Base-by-base conservation (phyloP, 208 protist species). In the Leishmania tropica region DNA sequence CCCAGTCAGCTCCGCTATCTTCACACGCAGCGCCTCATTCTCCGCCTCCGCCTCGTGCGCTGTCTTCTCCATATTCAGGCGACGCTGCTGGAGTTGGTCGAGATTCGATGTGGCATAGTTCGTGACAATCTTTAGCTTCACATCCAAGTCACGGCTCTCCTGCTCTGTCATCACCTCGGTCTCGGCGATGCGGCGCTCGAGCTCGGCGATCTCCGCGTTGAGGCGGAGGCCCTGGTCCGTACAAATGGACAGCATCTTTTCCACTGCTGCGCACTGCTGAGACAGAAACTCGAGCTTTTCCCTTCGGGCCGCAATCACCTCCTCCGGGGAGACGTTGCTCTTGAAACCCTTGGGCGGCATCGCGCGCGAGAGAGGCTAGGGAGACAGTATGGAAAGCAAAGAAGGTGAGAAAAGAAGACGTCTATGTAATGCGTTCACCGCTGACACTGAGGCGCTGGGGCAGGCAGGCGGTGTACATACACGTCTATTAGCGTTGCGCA, bases 181-280 rank as follows among this genome's bases (percentile, higher is more conserved):
- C 77, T 95, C 80, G 8, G 89, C 92, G 31, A 94, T 89, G 35
- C 87, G 81, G 15, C 89, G 88, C 71, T 88, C 80, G 45, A 96
- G 70, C 19, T 89, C 92, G 35, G 60, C 80, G n/a, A 89, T 85
- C 77, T 96, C 90, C 15, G 87, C 85, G 28, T 88, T 51, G 15
- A 94, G 76, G 65, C 85, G 89, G 11, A 87, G 80, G 58, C 84
- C 81, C 81, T 98, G 93, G 74, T 97, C 95, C 28, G 91, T 88
- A 37, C 91, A 89, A 51, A 98, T 90, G 74, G 92, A 85, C 24
- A 99, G 70, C 83, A 97, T 93, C 62, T 88, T 86, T 85, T 98
- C 95, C 19, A 97, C 89, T 3, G 93, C 92, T 45, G 89, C 78
- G 76, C 89, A 96, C 76, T 95, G 91, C 76, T 88, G 85, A 45